A percentile compares a stretch with the other conserved stretches of the same genome.
phyloP scores from a whole-genome alignment of 1,284 basidiomycete species.

The Ceratobasidium sp. region DNA sequence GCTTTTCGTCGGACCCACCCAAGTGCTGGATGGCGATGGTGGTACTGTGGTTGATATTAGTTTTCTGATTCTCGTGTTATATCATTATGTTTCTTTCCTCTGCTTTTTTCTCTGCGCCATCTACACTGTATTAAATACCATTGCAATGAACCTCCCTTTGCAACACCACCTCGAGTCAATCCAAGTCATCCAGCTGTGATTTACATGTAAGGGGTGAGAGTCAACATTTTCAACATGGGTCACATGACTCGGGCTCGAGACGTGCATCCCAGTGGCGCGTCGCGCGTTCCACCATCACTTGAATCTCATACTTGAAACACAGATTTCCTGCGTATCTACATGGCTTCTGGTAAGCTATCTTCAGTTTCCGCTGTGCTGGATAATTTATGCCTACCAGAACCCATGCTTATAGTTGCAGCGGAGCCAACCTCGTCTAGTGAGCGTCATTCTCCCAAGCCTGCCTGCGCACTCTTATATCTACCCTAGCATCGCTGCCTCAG shows the following conservation, averaged over 20 bases:
- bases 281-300: slow-evolving; percentile 6
- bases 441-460: neutral
- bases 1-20: slow-evolving; percentile 8
- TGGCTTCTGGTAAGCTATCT: neutral
- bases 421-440: slow-evolving; percentile 15
- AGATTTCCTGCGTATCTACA: neutral
- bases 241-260: slow-evolving; percentile 3
- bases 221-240: neutral
- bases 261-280: slow-evolving; percentile 1
- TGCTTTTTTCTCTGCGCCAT: slow-evolving; percentile 8
- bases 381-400: slow-evolving; percentile 34
- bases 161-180: slow-evolving; percentile 2
- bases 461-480: neutral
- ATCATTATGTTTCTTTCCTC: slow-evolving; percentile 39
- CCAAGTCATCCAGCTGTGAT: too few relatives aligned
- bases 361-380: too few relatives aligned
- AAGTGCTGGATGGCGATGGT: slow-evolving; percentile 35
- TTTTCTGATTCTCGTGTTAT: slow-evolving; percentile 35
- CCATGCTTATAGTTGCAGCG: slow-evolving; percentile 32
- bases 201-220: too few relatives aligned
- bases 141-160: slow-evolving; percentile 39
- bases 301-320: too few relatives aligned
- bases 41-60: slow-evolving; percentile 27
- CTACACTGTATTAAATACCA: slow-evolving; percentile 45
- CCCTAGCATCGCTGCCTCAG: slow-evolving; percentile 6